Percentiles rank a stretch among this genome's conserved stretches.
These are phyloP conservation scores for Mitragyna speciosa DNA, from an alignment of 257 asterid species.

Conservation along the genomic window DNA sequence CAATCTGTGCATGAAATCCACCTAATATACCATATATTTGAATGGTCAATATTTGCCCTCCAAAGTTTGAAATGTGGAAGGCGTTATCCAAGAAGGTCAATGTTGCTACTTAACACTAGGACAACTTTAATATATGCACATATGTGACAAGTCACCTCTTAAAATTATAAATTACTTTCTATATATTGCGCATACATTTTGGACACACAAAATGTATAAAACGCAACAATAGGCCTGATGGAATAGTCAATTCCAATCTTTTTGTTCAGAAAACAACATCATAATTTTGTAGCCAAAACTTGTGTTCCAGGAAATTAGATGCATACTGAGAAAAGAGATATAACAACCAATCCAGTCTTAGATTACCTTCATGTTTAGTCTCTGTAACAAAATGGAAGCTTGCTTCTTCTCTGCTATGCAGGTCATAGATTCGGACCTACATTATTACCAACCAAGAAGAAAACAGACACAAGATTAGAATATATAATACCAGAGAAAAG, in stretches of 20 bases:
- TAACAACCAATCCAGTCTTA: neutral
- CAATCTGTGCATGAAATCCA: neutral
- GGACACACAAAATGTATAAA: neutral
- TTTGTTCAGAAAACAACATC: neutral
- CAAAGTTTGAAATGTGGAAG: neutral
- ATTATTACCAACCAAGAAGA: conserved; percentile 27
- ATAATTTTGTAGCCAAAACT: neutral
- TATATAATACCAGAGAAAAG: conserved; percentile 20
- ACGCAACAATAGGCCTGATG: neutral
- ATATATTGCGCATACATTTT: neutral
- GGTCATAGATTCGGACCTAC: conserved; percentile 67
- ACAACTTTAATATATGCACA: neutral
- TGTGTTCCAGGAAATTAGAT: neutral
- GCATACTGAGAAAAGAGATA: neutral
- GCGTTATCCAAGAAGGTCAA: neutral
- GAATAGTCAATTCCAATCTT: conserved; percentile 1
- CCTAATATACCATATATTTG: neutral
- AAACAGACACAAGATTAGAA: conserved; percentile 20
- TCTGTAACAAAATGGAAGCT: conserved; percentile 59
- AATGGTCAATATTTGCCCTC: neutral
- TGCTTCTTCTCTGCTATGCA: conserved; percentile 42
- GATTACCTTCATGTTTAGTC: conserved; percentile 69
- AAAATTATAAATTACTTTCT: neutral
- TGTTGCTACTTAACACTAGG: neutral
- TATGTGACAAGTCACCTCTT: neutral